Evolutionary conservation across 345 rosid species (phyloP).

Genomic region (Arabidopsis arenosa): DNA sequence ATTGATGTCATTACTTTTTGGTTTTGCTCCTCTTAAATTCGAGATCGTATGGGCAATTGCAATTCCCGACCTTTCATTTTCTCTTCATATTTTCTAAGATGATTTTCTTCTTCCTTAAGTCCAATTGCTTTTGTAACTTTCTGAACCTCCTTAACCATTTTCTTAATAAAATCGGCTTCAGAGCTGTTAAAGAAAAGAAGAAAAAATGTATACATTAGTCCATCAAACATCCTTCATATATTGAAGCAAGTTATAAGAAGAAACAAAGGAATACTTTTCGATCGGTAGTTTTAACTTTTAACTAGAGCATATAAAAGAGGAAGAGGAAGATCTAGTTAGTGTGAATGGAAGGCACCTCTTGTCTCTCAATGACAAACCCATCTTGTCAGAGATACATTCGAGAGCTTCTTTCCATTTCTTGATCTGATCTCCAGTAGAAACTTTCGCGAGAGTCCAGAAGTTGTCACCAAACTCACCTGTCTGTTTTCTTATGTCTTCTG

Average conservation of each 20-base stretch:
- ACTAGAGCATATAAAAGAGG: too few relatives aligned
- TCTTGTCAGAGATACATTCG: constrained; percentile 4
- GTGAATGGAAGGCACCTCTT: background rate
- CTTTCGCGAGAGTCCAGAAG: background rate
- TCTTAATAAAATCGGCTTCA: constrained; percentile 30
- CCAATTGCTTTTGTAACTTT: background rate
- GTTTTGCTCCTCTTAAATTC: background rate
- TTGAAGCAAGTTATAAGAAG: too few relatives aligned
- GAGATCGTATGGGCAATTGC: background rate
- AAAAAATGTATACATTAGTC: background rate
- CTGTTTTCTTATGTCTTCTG: background rate
- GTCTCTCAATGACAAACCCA: background rate
- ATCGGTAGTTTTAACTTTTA: too few relatives aligned
- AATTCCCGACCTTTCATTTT: too few relatives aligned
- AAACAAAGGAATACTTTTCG: too few relatives aligned
- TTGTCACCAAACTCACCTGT: background rate
- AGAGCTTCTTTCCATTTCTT: constrained; percentile 17
- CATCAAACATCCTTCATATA: too few relatives aligned
- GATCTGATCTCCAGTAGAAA: constrained; percentile 1
- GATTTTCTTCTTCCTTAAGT: background rate
- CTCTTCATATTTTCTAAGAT: too few relatives aligned
- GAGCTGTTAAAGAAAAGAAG: constrained; percentile 11
- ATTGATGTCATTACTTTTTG: background rate
- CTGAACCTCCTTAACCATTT: constrained; percentile 22
- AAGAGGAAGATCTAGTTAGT: too few relatives aligned